These are phyloP conservation scores for Neofusicoccum sp. DNA, from an alignment of 2,329 filamentous ascomycete genomes.

Conservation along the genomic window DNA sequence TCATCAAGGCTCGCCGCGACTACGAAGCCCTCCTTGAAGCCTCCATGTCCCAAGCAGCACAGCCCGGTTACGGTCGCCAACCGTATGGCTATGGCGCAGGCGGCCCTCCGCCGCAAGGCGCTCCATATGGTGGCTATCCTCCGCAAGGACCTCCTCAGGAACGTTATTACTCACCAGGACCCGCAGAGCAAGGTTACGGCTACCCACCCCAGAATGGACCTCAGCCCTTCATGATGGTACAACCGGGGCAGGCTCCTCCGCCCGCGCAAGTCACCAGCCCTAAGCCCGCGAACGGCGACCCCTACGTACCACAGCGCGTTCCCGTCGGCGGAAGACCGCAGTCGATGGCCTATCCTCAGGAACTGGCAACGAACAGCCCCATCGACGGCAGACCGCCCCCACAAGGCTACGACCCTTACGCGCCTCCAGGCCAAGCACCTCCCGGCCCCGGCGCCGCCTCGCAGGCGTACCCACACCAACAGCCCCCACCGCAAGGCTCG, in stretches of 20 bases:
- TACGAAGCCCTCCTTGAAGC: conserved; percentile 95
- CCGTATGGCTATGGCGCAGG: conserved; percentile 26
- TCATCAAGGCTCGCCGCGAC: conserved; percentile 96
- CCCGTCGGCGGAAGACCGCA: conserved; percentile 35
- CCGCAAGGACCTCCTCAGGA: conserved; percentile 32
- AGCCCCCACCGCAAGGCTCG: conserved; percentile 16
- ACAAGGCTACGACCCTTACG: conserved; percentile 25
- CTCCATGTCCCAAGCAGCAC: conserved; percentile 92
- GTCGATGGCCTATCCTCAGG: conserved; percentile 43
- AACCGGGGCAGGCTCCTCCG: conserved; percentile 28
- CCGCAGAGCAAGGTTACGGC: conserved; percentile 25
- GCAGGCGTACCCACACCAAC: conserved; percentile 27
- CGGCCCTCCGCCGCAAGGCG: conserved; percentile 27
- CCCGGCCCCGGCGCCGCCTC: conserved; percentile 21
- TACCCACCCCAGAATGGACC: conserved; percentile 28
- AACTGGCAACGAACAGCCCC: conserved; percentile 47
- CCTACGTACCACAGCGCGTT: conserved; percentile 37
- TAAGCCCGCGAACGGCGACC: conserved; percentile 30
- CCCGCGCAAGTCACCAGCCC: conserved; percentile 20
- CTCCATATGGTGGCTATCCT: conserved; percentile 26
- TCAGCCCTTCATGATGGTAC: conserved; percentile 39
- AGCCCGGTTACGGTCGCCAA: conserved; percentile 69
- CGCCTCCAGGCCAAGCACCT: conserved; percentile 24
- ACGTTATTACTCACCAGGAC: conserved; percentile 39
- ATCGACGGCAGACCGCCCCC: conserved; percentile 42